phyloP scores from a whole-genome alignment of 108 stramenopile species.

The Skeletonema tropicum region DNA sequence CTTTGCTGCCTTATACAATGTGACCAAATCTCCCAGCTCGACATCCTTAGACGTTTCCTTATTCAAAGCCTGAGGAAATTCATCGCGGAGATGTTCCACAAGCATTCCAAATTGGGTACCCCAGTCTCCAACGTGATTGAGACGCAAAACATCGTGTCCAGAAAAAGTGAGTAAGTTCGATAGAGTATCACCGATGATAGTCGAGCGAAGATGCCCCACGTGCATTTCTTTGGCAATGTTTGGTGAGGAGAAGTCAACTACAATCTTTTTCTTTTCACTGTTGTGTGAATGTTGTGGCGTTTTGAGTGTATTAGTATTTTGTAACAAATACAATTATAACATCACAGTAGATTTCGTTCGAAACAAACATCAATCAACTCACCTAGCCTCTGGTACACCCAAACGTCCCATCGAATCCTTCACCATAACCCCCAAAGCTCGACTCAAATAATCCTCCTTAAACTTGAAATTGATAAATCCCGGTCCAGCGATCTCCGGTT shows the following conservation, averaged over 20 bases:
- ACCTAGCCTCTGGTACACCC: conserved; percentile 58
- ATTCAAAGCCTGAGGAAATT: conserved; percentile 88
- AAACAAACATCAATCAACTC: conserved; percentile 22
- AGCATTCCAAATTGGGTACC: conserved; percentile 99
- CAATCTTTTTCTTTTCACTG: conserved; percentile 72
- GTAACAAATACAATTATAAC: neutral
- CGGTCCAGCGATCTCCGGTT: conserved; percentile 89
- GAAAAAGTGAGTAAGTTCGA: conserved; percentile 89
- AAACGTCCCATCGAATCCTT: conserved; percentile 66
- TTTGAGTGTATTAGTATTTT: neutral
- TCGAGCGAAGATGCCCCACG: conserved; percentile 97
- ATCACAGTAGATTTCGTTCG: neutral
- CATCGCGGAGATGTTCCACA: conserved; percentile 95
- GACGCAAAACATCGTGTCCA: conserved; percentile 92
- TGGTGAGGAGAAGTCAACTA: conserved; percentile 97
- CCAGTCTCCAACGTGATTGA: conserved; percentile 99
- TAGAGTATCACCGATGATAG: conserved; percentile 98
- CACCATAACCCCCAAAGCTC: conserved; percentile 63
- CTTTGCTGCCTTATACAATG: conserved; percentile 97
- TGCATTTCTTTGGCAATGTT: conserved; percentile 99
- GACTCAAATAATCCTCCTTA: conserved; percentile 69
- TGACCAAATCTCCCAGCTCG: conserved; percentile 90
- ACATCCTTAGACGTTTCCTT: conserved; percentile 66
- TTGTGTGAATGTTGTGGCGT: neutral
- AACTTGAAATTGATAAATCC: conserved; percentile 95